A percentile compares a stretch with the other conserved stretches of the same genome.
phyloP scores from a whole-genome alignment of 2,329 filamentous ascomycete species.

The Davidsoniella neocaledoniae region DNA sequence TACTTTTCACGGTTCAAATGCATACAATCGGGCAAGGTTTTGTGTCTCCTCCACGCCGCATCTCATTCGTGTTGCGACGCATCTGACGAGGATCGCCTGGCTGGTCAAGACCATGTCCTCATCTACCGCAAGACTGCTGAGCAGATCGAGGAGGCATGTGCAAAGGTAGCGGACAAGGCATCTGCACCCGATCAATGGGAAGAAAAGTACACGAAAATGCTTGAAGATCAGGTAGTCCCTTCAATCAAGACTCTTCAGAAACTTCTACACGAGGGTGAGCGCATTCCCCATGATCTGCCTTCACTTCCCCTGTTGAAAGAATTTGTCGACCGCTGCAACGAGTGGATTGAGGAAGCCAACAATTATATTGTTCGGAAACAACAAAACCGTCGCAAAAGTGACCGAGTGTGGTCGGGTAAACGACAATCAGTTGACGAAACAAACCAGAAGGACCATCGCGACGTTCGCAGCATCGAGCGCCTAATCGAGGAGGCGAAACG shows the following conservation, averaged over 20 bases:
- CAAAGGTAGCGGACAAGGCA: constrained; percentile 74
- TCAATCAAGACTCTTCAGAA: constrained; percentile 72
- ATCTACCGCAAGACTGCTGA: constrained; percentile 63
- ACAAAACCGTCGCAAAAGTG: constrained; percentile 89
- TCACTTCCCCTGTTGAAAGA: constrained; percentile 66
- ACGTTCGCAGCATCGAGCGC: constrained; percentile 73
- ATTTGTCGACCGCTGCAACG: constrained; percentile 92
- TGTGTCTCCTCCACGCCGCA: constrained; percentile 73
- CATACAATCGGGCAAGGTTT: constrained; percentile 58
- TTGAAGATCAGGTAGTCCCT: constrained; percentile 71
- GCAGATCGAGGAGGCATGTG: constrained; percentile 45
- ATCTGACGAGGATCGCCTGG: constrained; percentile 47
- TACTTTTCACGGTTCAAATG: constrained; percentile 87
- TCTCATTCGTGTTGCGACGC: constrained; percentile 63
- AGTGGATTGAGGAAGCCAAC: constrained; percentile 94
- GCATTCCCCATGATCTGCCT: constrained; percentile 77
- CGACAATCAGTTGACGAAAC: constrained; percentile 57
- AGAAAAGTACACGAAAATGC: constrained; percentile 68
- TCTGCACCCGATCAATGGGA: constrained; percentile 76
- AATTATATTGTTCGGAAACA: constrained; percentile 95
- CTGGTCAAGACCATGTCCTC: constrained; percentile 54
- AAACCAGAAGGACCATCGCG: constrained; percentile 77
- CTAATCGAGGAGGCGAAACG: constrained; percentile 70
- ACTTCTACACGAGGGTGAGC: constrained; percentile 82
- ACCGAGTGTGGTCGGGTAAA: constrained; percentile 63